Base-by-base conservation (phyloP, 352 stramenopile genomes). In the Globisporangium spinosum region DNA sequence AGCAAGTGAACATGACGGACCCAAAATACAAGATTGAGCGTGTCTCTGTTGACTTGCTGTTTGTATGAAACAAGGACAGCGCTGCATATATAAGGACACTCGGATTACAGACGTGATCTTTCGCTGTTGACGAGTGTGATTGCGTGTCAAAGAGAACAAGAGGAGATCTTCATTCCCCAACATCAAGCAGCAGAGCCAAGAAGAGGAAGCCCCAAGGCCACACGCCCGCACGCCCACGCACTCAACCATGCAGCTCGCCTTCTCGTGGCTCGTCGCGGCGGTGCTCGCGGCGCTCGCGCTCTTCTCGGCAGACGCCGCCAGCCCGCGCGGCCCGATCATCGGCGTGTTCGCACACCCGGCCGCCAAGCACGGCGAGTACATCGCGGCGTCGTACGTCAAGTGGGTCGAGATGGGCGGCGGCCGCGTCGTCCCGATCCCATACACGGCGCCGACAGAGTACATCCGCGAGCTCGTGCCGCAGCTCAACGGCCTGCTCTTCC, bases 331-430 rank as follows among this genome's bases (percentile, higher is more conserved):
- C 1, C 38, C 38, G 38, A 47, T 47, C 38, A 47, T 47, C 38
- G 38, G 38, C 38, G 38, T 47, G 38, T 47, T 47, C 38, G 38
- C 38, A 13, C 38, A 47, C 38, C 38, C 82, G 29, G 77, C 79
- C 54, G 73, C 82, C 15, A 76, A 82, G 29, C 78, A 89, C 58
- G 82, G 84, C 66, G 85, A 94, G 68, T 90, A 89, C 72, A 83
- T 94, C 60, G 81, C 83, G 27, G 83, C 82, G 38, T 47, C 38
- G 38, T 47, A 47, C 9, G 38, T 47, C 38, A 47, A 47, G 38
- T 47, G 38, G 38, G 13, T 47, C 38, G 38, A 47, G 38, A 47
- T 47, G 38, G 38, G 38, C 38, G 38, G 38, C 38, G 38, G 38
- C 38, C 38, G 38, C 38, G 38, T 47, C 38, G 38, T 47, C 13